Base-by-base conservation (phyloP, 768 basidiomycete species). In the Tulasnella sp. region DNA sequence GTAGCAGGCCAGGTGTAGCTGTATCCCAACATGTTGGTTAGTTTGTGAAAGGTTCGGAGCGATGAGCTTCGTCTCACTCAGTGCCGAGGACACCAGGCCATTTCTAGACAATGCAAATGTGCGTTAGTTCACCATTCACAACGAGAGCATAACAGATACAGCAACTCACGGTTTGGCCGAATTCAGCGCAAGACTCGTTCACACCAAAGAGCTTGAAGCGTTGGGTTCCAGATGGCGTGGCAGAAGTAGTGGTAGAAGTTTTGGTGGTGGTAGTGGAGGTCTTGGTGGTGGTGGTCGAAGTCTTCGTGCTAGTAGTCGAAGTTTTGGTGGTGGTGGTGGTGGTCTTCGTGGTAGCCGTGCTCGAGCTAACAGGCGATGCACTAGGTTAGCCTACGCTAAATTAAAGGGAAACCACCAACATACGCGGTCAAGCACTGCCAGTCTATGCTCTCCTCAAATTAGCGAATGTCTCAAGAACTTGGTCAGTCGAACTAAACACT, bases 111-210 rank as follows among this genome's bases (percentile, higher is more conserved):
- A 89, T 88, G 88, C 87, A 82, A 90, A 83, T 83, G 89, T 90
- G 69, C 23, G 61, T 44, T 51, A 39, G 39, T 44, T n/a, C 39
- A 46, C 15, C 39, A 35, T 72, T n/a, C 3, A 26, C 5, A 40
- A 16, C 35, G 71, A 42, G 89, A 55, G 3, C n/a, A 1, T 51
- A 39, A 26, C 69, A 3, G 44, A 1, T 10, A 76, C 0, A 57
- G n/a, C 11, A 39, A 26, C 74, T 26, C 11, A 79, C 78, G 16
- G 80, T 84, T 79, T 86, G 83, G n/a, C 90, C 90, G 79, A 90
- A 91, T 82, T 91, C 90, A 70, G 89, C 90, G 80, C 89, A 89
- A 74, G 88, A 87, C 82, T 91, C 83, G 83, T 89, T 90, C 57
- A 90, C 89, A 82, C 90, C 90, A 79, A 90, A 90, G 85, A 83